phyloP scores from a whole-genome alignment of 2,329 filamentous ascomycete genomes.

The Talaromyces sp. region DNA sequence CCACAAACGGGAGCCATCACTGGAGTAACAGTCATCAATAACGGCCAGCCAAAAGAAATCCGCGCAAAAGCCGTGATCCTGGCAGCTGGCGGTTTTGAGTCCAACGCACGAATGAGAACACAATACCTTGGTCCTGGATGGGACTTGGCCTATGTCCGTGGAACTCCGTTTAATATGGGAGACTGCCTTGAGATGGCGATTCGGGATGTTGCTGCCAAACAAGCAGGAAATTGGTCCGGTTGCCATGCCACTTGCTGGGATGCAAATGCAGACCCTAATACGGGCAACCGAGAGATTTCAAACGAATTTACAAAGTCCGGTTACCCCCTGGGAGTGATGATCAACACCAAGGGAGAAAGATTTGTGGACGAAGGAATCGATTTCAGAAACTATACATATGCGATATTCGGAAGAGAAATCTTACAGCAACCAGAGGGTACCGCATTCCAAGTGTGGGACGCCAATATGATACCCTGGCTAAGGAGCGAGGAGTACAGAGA shows the following conservation, averaged over 20 bases:
- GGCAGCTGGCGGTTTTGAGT: constrained; percentile 58
- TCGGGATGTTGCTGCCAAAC: constrained; percentile 45
- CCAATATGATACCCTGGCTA: constrained; percentile 46
- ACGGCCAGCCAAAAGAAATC: constrained; percentile 13
- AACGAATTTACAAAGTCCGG: constrained; percentile 66
- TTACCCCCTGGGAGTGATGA: constrained; percentile 60
- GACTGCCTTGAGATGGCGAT: constrained; percentile 52
- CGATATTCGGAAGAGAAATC: constrained; percentile 58
- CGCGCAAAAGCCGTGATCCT: constrained; percentile 20
- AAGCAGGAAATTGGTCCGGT: constrained; percentile 56
- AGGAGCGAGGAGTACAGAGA: constrained; percentile 57
- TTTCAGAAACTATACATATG: constrained; percentile 62
- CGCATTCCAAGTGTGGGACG: constrained; percentile 63
- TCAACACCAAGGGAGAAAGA: constrained; percentile 53
- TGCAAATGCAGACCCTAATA: constrained; percentile 50
- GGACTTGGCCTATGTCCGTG: constrained; percentile 57
- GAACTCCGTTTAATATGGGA: constrained; percentile 60
- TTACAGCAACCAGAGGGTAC: constrained; percentile 52
- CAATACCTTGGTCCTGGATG: constrained; percentile 55
- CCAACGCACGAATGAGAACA: constrained; percentile 51
- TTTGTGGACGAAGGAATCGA: constrained; percentile 65
- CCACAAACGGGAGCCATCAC: constrained; percentile 14
- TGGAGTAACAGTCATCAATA: constrained; percentile 17
- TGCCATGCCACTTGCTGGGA: constrained; percentile 64
- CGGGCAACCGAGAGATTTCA: constrained; percentile 53